Evolutionary conservation across 805 yeast genomes (phyloP), one percentile per base, ranked within the genome.

Genomic region (Nakazawaea molendinolei): DNA sequence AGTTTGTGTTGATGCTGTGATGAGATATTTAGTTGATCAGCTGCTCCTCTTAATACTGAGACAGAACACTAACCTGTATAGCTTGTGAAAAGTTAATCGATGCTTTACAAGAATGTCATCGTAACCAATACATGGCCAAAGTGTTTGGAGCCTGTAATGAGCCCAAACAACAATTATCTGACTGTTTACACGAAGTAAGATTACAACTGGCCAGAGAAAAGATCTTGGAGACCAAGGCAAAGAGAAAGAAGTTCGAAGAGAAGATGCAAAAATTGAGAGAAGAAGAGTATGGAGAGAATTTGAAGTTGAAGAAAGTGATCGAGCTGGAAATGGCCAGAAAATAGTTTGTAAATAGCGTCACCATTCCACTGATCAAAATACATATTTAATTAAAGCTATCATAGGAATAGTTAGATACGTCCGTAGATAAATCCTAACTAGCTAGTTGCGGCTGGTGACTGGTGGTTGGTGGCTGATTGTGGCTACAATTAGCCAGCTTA

Each of bases 61-160:
- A n/a, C n/a, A n/a, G 10, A 7, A 8, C n/a, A 5, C 8, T 18
- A 12, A 18, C 8, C 10, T 3, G 13, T 21, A 8, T 39, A 71
- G 82, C 82, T 14, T 90, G 98, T 57, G 76, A 73, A 35, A 84
- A 80, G 43, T 69, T 86, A 27, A 86, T 92, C 55, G 79, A 80
- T 43, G 96, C 95, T 0, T 70, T 90, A 5, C 95, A 90, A 49
- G 80, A 85, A 53, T 90, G 98, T 55, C 96, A 89, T 50, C 69
- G 75, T 40, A 69, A 69, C 37, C 81, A 78, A 38, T 81, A 78
- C 46, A 47, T 82, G 41, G 69, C 74, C 45, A 75, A 83, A 53
- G 78, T 84, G 6, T 63, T 86, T 46, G 97, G 97, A 19, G 66
- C 74, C 41, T 90, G 98, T 61, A 86, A 86, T 58, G 76, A 78